Conservation (phyloP, 2,329 filamentous ascomycete genomes). For the Fusarium sp. region DNA sequence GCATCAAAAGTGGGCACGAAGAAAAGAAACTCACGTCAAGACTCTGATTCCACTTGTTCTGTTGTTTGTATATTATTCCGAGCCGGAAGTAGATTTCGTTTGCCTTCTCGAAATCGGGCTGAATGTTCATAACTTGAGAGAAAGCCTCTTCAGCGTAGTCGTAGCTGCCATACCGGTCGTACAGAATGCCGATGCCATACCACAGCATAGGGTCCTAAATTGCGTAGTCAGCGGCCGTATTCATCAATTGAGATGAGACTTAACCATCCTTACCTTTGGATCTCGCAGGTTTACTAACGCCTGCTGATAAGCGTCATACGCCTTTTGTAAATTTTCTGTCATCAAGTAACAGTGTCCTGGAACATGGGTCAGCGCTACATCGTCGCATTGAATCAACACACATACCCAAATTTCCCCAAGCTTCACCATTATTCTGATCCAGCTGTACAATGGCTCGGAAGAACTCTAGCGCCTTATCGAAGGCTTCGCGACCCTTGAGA, state of each 20-base stretch:
- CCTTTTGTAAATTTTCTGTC: slow-evolving; percentile 98
- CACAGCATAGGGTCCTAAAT: slow-evolving; percentile 90
- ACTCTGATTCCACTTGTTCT: slow-evolving; percentile 92
- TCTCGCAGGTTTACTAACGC: slow-evolving; percentile 92
- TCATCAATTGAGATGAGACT: background rate
- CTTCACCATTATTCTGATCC: slow-evolving; percentile 89
- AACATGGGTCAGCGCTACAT: slow-evolving; percentile 29
- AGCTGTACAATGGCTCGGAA: slow-evolving; percentile 90
- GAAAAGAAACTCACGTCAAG: slow-evolving; percentile 75
- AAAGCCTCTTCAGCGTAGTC: slow-evolving; percentile 99
- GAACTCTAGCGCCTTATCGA: slow-evolving; percentile 93
- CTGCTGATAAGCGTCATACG: slow-evolving; percentile 96
- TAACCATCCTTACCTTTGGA: slow-evolving; percentile 76
- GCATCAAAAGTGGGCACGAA: background rate
- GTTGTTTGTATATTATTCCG: slow-evolving; percentile 99
- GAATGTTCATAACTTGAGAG: slow-evolving; percentile 98
- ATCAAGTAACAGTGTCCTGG: slow-evolving; percentile 97
- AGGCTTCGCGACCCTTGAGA: slow-evolving; percentile 90
- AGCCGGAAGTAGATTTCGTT: slow-evolving; percentile 99
- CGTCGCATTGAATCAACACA: background rate
- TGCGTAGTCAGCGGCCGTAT: slow-evolving; percentile 19
- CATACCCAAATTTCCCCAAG: slow-evolving; percentile 93
- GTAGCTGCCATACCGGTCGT: slow-evolving; percentile 94
- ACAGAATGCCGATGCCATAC: slow-evolving; percentile 98
- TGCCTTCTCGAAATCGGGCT: slow-evolving; percentile 96